Percentiles rank a stretch among this genome's conserved stretches.
phyloP scores from a whole-genome alignment of 441 rosid genomes.

The Pelargonium cotyledonis region DNA sequence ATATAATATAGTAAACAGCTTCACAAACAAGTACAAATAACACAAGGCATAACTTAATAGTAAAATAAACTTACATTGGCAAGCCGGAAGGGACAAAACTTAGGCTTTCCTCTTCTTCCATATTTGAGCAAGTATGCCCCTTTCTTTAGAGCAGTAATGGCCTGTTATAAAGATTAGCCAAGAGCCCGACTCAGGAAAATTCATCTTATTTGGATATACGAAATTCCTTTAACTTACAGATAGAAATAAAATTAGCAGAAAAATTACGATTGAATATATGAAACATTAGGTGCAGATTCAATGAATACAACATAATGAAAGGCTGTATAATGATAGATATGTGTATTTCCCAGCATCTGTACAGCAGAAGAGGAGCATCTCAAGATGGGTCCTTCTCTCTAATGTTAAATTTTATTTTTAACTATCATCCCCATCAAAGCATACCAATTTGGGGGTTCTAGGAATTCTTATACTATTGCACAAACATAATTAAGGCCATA shows the following conservation, averaged over 20 bases:
- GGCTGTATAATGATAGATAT: neutral
- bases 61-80: slow-evolving; percentile 61
- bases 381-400: too few species aligned
- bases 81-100: slow-evolving; percentile 95
- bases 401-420: neutral
- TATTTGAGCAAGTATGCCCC: slow-evolving; percentile 94
- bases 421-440: neutral
- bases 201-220: slow-evolving; percentile 20
- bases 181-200: slow-evolving; percentile 25
- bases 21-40: neutral
- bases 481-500: neutral
- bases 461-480: neutral
- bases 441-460: neutral
- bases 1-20: neutral
- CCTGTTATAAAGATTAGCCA: slow-evolving; percentile 54
- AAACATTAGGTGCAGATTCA: neutral
- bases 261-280: neutral
- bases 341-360: neutral
- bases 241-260: slow-evolving; percentile 12
- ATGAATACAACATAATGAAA: neutral
- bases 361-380: neutral
- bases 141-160: slow-evolving; percentile 87
- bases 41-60: neutral
- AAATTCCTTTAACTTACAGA: slow-evolving; percentile 15
- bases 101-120: slow-evolving; percentile 97